Evolutionary conservation across 2,329 filamentous ascomycete species (phyloP), one percentile per base, ranked within the genome.

Genomic region (Cercospora sp.): DNA sequence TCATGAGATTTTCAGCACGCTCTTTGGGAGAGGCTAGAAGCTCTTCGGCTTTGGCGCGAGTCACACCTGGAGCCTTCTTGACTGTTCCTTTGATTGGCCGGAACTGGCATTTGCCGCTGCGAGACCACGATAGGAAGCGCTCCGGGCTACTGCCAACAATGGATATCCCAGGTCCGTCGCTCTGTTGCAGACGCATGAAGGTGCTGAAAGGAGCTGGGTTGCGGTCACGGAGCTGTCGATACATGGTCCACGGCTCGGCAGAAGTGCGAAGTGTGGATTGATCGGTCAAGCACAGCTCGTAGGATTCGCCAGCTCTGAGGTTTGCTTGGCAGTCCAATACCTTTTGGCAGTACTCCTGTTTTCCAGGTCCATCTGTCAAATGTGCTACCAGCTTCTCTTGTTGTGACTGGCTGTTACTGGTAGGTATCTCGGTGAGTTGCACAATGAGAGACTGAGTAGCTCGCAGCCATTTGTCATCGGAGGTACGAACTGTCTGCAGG

Each of bases 71-170:
- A 0, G 86, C 87, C 74, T 97, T 97, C 73, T 89, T 89, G n/a
- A 97, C 93, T 0, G 94, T 98, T 59, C 94, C 94, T 82, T 98
- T 98, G 88, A 98, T 98, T 0, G 94, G 94, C 7, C 94, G 89
- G 85, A 97, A 95, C 69, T 91, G 88, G 77, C 90, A 92, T 51
- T 82, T 79, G 0, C 90, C 89, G 0, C 76, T 72, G 48, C 85
- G 82, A 48, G 85, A 83, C 87, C 88, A 91, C 65, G 87, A 88
- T 16, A 98, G 86, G 77, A 97, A 98, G 2, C 94, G 91, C 80
- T 98, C 94, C 0, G 94, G 94, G 3, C 92, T 97, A 74, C 90
- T 91, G 79, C 91, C 91, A 55, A 97, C 83, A 31, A 98, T 85
- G 1, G 92, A 93, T 3, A 83, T 72, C 30, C 79, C 80, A 20